A percentile compares a stretch with the other conserved stretches of the same genome.
These are phyloP conservation scores for Quercus cerris DNA, from an alignment of 306 rosid genomes.

Conservation along the genomic window DNA sequence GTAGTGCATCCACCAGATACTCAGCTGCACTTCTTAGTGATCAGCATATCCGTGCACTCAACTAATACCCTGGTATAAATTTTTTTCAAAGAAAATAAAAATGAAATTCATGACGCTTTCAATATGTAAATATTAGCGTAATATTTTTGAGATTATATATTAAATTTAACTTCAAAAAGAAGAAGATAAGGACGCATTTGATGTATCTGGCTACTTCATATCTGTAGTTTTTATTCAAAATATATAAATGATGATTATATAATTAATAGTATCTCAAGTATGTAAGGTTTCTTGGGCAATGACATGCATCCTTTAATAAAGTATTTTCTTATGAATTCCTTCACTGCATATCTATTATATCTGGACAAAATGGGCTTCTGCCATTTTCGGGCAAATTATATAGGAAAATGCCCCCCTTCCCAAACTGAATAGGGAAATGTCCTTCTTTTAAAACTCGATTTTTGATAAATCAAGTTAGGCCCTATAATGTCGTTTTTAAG, in stretches of 20 bases:
- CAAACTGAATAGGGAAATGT: too few species aligned
- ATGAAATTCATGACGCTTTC: background rate
- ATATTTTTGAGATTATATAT: too few species aligned
- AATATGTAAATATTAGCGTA: too few species aligned
- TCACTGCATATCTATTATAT: background rate
- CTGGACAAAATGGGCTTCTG: too few species aligned
- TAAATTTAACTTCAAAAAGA: too few species aligned
- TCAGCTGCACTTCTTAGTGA: conserved; percentile 84
- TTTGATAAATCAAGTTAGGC: too few species aligned
- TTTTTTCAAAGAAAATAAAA: background rate
- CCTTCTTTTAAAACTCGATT: too few species aligned
- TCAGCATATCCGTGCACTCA: conserved; percentile 79
- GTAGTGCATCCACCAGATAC: conserved; percentile 59
- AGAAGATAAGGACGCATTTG: too few species aligned
- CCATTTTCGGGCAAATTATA: too few species aligned
- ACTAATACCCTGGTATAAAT: conserved; percentile 65
- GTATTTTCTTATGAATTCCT: too few species aligned
- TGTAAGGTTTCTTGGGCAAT: background rate
- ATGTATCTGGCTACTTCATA: background rate
- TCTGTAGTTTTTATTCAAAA: background rate
- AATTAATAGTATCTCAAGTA: background rate
- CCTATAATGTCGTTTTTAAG: too few species aligned
- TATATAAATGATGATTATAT: background rate
- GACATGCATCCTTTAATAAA: background rate
- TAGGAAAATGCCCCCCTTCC: too few species aligned